Evolutionary conservation across 768 basidiomycete species (phyloP).

Genomic region (Mrakia hoshinonis): DNA sequence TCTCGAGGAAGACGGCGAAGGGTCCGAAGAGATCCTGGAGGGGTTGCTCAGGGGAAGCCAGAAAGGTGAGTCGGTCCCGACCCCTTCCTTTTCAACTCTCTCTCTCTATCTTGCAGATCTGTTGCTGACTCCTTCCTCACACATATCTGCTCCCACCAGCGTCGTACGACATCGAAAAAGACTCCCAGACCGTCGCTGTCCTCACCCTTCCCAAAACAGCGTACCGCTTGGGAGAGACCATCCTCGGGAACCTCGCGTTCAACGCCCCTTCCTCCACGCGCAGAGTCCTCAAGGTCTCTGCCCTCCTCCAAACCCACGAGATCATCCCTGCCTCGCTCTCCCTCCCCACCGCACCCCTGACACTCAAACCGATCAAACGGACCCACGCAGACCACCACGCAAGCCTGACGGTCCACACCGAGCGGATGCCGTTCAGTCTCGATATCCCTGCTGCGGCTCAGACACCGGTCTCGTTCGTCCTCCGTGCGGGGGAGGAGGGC

Average conservation of each 20-base stretch:
- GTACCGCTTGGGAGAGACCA: conserved; percentile 84
- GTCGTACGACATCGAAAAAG: conserved; percentile 92
- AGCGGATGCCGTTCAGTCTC: conserved; percentile 74
- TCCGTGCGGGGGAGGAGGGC: conserved; percentile 44
- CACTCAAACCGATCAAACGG: conserved; percentile 36
- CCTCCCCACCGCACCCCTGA: conserved; percentile 48
- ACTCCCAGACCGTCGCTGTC: conserved; percentile 77
- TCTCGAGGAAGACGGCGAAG: conserved; percentile 38
- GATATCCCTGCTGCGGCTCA: conserved; percentile 62
- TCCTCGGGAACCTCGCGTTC: conserved; percentile 76
- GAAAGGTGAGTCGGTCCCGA: conserved; percentile 58
- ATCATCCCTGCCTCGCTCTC: conserved; percentile 46
- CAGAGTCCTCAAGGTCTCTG: conserved; percentile 82
- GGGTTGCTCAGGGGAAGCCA: conserved; percentile 82
- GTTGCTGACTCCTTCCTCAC: conserved; percentile 13
- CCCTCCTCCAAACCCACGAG: conserved; percentile 81
- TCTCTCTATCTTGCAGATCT: background rate
- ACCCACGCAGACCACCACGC: conserved; percentile 78
- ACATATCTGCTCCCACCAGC: conserved; percentile 45
- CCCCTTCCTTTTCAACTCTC: background rate
- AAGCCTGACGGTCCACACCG: conserved; percentile 60
- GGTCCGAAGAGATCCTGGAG: conserved; percentile 40
- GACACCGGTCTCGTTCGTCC: conserved; percentile 49
- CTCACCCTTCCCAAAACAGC: conserved; percentile 86
- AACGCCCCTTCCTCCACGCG: conserved; percentile 63